Conservation (phyloP, 2,329 filamentous ascomycete genomes). For the Aspergillus chevalieri region DNA sequence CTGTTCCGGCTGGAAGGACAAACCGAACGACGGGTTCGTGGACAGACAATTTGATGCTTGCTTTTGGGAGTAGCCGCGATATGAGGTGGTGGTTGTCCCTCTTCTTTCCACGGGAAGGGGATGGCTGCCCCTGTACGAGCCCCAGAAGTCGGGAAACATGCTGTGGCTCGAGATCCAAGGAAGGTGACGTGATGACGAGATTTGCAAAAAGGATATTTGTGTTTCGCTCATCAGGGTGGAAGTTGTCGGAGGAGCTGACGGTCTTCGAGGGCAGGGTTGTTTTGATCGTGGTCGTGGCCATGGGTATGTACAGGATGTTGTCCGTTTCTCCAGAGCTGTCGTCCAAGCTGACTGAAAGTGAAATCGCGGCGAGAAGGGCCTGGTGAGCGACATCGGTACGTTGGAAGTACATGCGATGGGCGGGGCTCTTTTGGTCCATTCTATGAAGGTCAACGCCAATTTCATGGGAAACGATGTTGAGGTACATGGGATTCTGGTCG, state of each 20-base stretch:
- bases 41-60: conserved; percentile 89
- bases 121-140: conserved; percentile 56
- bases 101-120: conserved; percentile 39
- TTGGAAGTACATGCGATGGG: conserved; percentile 97
- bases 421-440: conserved; percentile 84
- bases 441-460: conserved; percentile 88
- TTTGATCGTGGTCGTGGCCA: conserved; percentile 92
- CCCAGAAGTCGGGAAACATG: conserved; percentile 81
- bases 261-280: conserved; percentile 94
- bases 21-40: conserved; percentile 94
- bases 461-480: conserved; percentile 93
- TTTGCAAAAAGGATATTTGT: conserved; percentile 96
- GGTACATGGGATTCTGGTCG: conserved; percentile 63
- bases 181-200: conserved; percentile 90
- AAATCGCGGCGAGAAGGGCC: conserved; percentile 83
- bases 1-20: conserved; percentile 70
- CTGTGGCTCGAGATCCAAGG: conserved; percentile 83
- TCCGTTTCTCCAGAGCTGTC: conserved; percentile 82
- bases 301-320: conserved; percentile 85
- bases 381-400: conserved; percentile 90
- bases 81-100: conserved; percentile 60
- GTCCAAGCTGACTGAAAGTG: conserved; percentile 84
- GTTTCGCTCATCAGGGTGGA: conserved; percentile 75
- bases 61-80: conserved; percentile 86
- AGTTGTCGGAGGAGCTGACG: conserved; percentile 66